A percentile compares a stretch with the other conserved stretches of the same genome.
Conservation (phyloP, 139 green algal genomes). For the Gonium pectorale region DNA sequence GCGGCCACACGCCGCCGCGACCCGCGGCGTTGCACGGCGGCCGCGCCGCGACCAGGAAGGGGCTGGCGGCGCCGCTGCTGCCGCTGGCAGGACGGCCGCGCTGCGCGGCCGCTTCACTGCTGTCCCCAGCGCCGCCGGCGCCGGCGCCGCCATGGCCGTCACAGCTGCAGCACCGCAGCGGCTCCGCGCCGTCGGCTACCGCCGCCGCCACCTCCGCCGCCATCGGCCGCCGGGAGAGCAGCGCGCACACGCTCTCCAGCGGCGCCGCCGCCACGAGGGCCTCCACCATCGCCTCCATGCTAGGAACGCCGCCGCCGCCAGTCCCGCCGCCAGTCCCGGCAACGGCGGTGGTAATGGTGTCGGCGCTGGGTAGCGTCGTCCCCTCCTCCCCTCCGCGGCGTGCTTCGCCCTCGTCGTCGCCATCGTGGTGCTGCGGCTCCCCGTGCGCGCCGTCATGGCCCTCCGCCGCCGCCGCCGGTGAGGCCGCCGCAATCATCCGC, state of each 20-base stretch:
- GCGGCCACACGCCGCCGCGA: not conserved
- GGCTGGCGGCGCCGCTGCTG: not conserved
- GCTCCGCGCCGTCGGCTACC: too few species aligned
- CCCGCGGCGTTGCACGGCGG: not conserved
- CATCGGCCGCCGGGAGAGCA: slow-evolving; percentile 9
- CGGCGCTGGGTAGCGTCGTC: too few species aligned
- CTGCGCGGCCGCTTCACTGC: too few species aligned
- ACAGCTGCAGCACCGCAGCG: too few species aligned
- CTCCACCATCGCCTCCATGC: slow-evolving; percentile 8
- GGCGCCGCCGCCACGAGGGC: slow-evolving; percentile 18
- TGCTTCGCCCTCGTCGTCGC: not conserved
- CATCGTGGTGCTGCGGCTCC: not conserved
- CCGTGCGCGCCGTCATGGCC: not conserved
- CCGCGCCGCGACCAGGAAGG: not conserved
- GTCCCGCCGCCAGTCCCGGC: not conserved
- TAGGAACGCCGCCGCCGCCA: not conserved
- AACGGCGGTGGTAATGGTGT: too few species aligned
- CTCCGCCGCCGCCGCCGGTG: not conserved
- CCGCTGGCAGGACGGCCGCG: too few species aligned
- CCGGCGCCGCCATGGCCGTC: not conserved
- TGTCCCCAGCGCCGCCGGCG: not conserved
- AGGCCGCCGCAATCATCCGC: not conserved
- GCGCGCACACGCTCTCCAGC: slow-evolving; percentile 7
- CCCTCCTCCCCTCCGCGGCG: not conserved
- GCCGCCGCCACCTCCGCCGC: not conserved